Conservation (phyloP, 148 eudicot genomes). For the Rhododendron williamsianum region DNA sequence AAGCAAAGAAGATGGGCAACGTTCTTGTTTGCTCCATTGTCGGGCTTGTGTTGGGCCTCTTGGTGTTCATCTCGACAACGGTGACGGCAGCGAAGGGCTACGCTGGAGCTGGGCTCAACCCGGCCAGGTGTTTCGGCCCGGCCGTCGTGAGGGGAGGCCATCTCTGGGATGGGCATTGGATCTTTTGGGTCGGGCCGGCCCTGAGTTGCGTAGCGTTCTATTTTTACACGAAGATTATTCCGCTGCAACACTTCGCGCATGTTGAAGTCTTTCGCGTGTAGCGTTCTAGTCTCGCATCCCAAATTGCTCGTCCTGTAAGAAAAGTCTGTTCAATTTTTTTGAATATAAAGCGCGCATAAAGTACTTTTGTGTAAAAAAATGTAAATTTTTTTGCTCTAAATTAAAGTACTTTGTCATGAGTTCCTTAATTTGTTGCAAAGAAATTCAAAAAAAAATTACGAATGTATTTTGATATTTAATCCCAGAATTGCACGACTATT, state of each 20-base stretch:
- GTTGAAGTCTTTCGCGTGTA: neutral
- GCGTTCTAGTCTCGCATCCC: too few species aligned
- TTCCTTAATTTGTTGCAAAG: neutral
- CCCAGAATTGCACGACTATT: neutral
- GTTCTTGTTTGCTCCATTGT: neutral
- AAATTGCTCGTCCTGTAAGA: too few species aligned
- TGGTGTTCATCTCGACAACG: constrained; percentile 12
- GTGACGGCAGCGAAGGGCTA: constrained; percentile 3
- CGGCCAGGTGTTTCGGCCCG: constrained; percentile 1
- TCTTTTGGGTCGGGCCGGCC: constrained; percentile 14
- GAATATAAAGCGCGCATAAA: too few species aligned
- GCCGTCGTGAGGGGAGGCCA: neutral
- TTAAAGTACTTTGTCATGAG: neutral
- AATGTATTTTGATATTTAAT: too few species aligned
- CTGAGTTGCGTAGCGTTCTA: constrained; percentile 25
- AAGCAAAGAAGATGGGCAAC: neutral
- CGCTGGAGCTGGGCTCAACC: neutral
- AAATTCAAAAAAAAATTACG: neutral
- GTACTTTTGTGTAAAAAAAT: too few species aligned
- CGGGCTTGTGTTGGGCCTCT: neutral
- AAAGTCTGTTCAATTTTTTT: neutral
- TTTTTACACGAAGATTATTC: constrained; percentile 15
- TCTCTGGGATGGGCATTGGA: constrained; percentile 14
- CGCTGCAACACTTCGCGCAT: constrained; percentile 6
- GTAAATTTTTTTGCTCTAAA: neutral